phyloP scores from a whole-genome alignment of 805 yeast species.

The Myxozyma udenii region DNA sequence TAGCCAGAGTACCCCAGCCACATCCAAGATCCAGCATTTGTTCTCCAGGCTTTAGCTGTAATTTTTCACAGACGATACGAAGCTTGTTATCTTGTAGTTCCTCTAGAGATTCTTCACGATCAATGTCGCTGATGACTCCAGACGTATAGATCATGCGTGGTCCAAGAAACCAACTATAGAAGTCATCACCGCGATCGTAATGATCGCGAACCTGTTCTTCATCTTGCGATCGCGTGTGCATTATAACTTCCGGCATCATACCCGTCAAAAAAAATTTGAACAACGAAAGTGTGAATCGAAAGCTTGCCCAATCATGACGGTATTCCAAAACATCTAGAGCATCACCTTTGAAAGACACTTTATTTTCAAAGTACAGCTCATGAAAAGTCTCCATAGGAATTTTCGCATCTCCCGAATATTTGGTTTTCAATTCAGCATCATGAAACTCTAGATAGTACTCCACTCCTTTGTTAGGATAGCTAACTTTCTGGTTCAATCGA shows the following conservation, averaged over 20 bases:
- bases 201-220: slow-evolving; percentile 96
- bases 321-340: slow-evolving; percentile 77
- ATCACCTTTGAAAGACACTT: slow-evolving; percentile 86
- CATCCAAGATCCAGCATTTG: slow-evolving; percentile 81
- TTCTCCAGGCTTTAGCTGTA: slow-evolving; percentile 69
- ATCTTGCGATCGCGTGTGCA: slow-evolving; percentile 91
- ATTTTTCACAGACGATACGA: slow-evolving; percentile 82
- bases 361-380: slow-evolving; percentile 77
- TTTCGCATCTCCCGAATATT: slow-evolving; percentile 69
- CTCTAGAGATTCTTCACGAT: slow-evolving; percentile 63
- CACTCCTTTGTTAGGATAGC: slow-evolving; percentile 72
- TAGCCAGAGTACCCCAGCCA: slow-evolving; percentile 94
- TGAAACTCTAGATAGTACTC: slow-evolving; percentile 80
- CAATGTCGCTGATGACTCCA: slow-evolving; percentile 73
- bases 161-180: slow-evolving; percentile 89
- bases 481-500: slow-evolving; percentile 71
- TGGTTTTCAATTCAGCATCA: slow-evolving; percentile 61
- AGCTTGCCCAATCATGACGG: slow-evolving; percentile 88
- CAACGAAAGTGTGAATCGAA: slow-evolving; percentile 70
- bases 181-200: slow-evolving; percentile 94
- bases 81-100: slow-evolving; percentile 84
- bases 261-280: slow-evolving; percentile 80
- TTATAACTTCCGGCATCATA: slow-evolving; percentile 86
- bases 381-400: slow-evolving; percentile 92
- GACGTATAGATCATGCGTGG: slow-evolving; percentile 93